Conservation (phyloP, 257 asterid genomes). For the Anisodus tanguticus region DNA sequence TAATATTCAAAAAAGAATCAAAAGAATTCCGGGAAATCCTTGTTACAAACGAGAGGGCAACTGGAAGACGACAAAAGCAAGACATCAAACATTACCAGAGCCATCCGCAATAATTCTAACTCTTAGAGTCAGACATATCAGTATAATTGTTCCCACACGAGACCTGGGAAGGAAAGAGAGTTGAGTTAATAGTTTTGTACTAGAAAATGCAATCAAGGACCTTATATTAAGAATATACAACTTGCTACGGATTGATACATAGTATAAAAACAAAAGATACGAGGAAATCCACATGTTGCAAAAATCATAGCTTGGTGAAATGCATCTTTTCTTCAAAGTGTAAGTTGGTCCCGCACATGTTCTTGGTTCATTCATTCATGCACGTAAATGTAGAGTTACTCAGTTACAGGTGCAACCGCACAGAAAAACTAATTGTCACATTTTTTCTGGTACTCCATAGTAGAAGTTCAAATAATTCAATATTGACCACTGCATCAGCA, state of each 20-base stretch:
- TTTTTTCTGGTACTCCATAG: neutral
- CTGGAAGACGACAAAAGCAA: neutral
- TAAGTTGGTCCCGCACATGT: neutral
- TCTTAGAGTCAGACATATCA: slow-evolving; percentile 81
- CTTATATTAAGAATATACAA: neutral
- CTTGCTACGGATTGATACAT: neutral
- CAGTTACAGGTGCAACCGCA: neutral
- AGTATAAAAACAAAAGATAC: neutral
- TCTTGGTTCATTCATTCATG: neutral
- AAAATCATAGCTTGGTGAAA: no score
- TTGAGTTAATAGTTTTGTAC: slow-evolving; percentile 25
- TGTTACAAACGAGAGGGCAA: neutral
- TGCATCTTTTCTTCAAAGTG: neutral
- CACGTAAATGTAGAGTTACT: neutral
- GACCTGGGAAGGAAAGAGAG: slow-evolving; percentile 59
- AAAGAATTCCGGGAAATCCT: neutral
- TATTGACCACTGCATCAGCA: neutral
- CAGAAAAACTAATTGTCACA: neutral
- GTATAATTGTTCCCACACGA: slow-evolving; percentile 75
- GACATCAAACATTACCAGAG: neutral
- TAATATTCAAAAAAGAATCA: neutral
- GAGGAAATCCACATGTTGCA: no score
- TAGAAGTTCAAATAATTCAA: neutral
- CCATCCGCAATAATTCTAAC: slow-evolving; percentile 61
- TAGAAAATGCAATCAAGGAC: neutral